phyloP scores from a whole-genome alignment of 176 grass and related monocot species.

The Avena insularis region DNA sequence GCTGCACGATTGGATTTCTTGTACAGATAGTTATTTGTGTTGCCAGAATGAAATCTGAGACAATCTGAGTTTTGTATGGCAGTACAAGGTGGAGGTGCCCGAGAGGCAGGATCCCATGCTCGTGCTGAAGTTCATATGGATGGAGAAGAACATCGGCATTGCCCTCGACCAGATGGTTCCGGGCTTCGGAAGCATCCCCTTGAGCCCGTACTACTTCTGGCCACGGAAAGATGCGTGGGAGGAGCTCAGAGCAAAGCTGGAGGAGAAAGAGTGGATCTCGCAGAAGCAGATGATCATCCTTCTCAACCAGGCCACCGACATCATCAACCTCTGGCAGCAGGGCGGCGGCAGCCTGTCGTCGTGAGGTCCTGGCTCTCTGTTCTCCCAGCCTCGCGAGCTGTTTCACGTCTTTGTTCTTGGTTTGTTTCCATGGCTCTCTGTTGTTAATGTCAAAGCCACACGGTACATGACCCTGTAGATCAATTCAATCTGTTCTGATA shows the following conservation, averaged over 20 bases:
- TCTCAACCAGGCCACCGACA: slow-evolving; percentile 86
- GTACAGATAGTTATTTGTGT: neutral
- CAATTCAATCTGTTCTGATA: neutral
- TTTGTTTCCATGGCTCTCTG: neutral
- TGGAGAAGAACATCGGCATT: slow-evolving; percentile 90
- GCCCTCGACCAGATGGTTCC: slow-evolving; percentile 70
- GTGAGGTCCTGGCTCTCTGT: slow-evolving; percentile 26
- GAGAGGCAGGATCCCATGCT: slow-evolving; percentile 59
- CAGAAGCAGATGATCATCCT: slow-evolving; percentile 84
- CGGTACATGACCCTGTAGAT: slow-evolving; percentile 48
- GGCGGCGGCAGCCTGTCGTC: slow-evolving; percentile 56
- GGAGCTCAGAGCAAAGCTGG: slow-evolving; percentile 72
- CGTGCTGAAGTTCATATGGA: slow-evolving; percentile 85
- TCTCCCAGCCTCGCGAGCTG: neutral
- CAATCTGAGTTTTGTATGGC: slow-evolving; percentile 16
- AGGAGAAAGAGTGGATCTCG: slow-evolving; percentile 85
- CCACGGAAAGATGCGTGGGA: slow-evolving; percentile 86
- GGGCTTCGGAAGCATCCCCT: slow-evolving; percentile 66
- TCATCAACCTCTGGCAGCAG: slow-evolving; percentile 94
- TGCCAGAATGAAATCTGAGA: neutral
- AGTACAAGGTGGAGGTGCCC: slow-evolving; percentile 68
- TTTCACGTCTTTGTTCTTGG: slow-evolving; percentile 6
- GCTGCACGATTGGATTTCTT: neutral
- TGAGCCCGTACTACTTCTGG: slow-evolving; percentile 92
- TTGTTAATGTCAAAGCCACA: slow-evolving; percentile 27